Evolutionary conservation across 768 basidiomycete species (phyloP), one percentile per base, ranked within the genome.

Genomic region (Kwoniella botswanensis): DNA sequence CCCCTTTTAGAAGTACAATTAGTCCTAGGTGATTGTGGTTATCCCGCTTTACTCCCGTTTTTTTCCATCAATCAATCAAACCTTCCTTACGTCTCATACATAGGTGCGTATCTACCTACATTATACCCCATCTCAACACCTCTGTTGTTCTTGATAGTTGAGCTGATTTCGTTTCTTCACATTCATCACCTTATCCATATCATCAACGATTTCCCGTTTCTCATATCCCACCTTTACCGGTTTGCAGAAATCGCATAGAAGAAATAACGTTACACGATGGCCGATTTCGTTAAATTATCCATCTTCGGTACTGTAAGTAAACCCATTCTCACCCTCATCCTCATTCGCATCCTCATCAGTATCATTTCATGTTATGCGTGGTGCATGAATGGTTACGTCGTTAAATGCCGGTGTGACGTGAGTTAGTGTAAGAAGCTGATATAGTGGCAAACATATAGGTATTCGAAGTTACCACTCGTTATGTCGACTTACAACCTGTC

Each of bases 401-500:
- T 50, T 13, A 50, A 10, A 50, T 50, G 3, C 10, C 12, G 46
- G 46, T 50, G 12, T 11, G 13, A 4, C 12, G 46, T 18, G 46
- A 15, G 18, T 6, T 1, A 50, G 46, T 18, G 18, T 18, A 50
- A 50, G 18, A 35, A 55, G 59, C 59, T 61, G n/a, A 50, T 55
- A 26, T 44, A 56, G 64, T 60, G 65, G 56, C 65, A 29, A 67
- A 58, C 7, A 35, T 35, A 18, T 68, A 84, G 81, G 80, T 83
- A 43, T 84, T 80, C 53, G 83, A 97, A 92, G 95, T 98, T 69
- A 97, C 95, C 24, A 98, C 94, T 68, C 89, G 97, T 80, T 99
- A 99, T 92, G 92, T 97, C 83, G 97, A 99, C 86, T 90, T 99
- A 12, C 96, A 98, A 81, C 96, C 96, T 35, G 96, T 98, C 56